phyloP scores from a whole-genome alignment of 1,139 yeast genomes.

The Waltiozyma sp. region DNA sequence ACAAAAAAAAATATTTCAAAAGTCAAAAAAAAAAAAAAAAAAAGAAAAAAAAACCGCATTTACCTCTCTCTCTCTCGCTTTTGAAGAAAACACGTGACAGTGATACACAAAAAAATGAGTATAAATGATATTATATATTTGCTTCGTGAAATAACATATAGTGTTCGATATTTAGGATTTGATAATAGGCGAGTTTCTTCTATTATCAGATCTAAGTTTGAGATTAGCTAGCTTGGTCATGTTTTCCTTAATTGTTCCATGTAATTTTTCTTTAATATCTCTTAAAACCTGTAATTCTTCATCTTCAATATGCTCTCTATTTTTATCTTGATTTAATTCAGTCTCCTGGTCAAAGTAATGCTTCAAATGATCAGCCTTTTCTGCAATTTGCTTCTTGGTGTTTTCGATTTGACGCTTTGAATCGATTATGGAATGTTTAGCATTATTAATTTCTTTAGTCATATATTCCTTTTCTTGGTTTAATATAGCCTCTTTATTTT shows the following conservation, averaged over 20 bases:
- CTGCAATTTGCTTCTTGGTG: slow-evolving; percentile 11
- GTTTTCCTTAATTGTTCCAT: slow-evolving; percentile 20
- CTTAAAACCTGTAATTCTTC: slow-evolving; percentile 20
- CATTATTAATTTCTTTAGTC: slow-evolving; percentile 52
- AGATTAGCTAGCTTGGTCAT: slow-evolving; percentile 22
- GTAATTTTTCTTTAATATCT: slow-evolving; percentile 18
- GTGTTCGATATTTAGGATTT: too few species aligned
- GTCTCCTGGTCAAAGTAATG: not conserved
- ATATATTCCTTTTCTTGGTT: slow-evolving; percentile 49
- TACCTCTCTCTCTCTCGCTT: too few species aligned
- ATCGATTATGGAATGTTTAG: slow-evolving; percentile 43
- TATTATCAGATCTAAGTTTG: slow-evolving; percentile 16
- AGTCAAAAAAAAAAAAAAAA: not conserved
- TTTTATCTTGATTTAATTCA: slow-evolving; percentile 1
- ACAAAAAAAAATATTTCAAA: too few species aligned
- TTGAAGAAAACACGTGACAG: too few species aligned
- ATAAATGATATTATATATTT: too few species aligned
- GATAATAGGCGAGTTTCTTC: slow-evolving; percentile 13
- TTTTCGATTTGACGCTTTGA: slow-evolving; percentile 32
- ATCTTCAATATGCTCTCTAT: slow-evolving; percentile 7
- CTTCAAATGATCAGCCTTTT: slow-evolving; percentile 1
- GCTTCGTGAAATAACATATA: too few species aligned
- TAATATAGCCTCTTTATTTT: slow-evolving; percentile 28
- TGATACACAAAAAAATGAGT: too few species aligned
- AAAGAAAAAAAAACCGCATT: too few species aligned